Evolutionary conservation across 208 protist species (phyloP).

Genomic region (Crithidia acanthocephali): DNA sequence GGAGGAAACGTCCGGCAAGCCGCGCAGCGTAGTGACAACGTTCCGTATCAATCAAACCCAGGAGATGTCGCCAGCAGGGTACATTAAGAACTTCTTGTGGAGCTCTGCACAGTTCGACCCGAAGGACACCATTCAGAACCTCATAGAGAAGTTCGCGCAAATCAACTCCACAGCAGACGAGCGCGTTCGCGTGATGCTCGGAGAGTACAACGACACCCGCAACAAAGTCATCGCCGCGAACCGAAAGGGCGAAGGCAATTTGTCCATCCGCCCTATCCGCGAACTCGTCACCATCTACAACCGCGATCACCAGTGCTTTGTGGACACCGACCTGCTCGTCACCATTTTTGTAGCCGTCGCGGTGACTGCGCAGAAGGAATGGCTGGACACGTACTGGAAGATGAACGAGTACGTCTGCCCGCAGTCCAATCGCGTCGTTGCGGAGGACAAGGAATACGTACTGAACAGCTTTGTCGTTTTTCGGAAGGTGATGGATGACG

Average conservation of each 20-base stretch:
- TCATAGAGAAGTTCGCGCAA: slow-evolving; percentile 78
- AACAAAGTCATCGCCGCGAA: slow-evolving; percentile 74
- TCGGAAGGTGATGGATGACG: slow-evolving; percentile 84
- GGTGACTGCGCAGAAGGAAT: slow-evolving; percentile 71
- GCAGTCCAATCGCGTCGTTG: slow-evolving; percentile 82
- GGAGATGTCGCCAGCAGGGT: slow-evolving; percentile 84
- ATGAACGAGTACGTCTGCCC: slow-evolving; percentile 87
- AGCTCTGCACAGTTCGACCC: slow-evolving; percentile 85
- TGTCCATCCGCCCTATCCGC: slow-evolving; percentile 82
- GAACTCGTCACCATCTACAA: slow-evolving; percentile 82
- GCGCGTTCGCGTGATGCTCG: slow-evolving; percentile 78
- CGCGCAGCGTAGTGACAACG: slow-evolving; percentile 72
- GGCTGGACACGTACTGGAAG: slow-evolving; percentile 82
- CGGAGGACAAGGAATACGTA: slow-evolving; percentile 88
- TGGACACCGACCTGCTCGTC: slow-evolving; percentile 85
- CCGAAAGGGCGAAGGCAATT: slow-evolving; percentile 76
- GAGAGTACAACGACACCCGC: slow-evolving; percentile 87
- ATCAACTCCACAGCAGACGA: slow-evolving; percentile 76
- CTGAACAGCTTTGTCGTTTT: slow-evolving; percentile 93
- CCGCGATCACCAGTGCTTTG: slow-evolving; percentile 64
- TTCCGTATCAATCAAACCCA: slow-evolving; percentile 88
- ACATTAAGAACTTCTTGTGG: slow-evolving; percentile 90
- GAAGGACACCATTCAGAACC: slow-evolving; percentile 73
- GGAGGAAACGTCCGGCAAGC: slow-evolving; percentile 82
- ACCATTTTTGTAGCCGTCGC: slow-evolving; percentile 90